Percentiles rank a stretch among this genome's conserved stretches.
These are phyloP conservation scores for Fusarium subtropicale DNA, from an alignment of 2,329 filamentous ascomycete species.

Conservation along the genomic window DNA sequence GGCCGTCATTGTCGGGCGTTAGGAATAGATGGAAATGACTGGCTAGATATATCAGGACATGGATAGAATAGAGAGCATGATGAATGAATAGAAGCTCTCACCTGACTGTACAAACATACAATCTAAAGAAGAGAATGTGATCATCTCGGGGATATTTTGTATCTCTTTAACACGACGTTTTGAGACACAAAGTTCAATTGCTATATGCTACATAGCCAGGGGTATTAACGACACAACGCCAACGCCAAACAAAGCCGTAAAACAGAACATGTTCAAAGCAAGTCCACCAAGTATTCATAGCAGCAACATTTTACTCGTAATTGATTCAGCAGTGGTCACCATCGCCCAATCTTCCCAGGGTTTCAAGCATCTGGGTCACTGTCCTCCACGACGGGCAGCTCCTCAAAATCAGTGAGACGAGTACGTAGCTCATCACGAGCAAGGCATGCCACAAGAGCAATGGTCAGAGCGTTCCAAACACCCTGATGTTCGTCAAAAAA, in stretches of 20 bases:
- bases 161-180: neutral
- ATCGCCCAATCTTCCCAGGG: neutral
- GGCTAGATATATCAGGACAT: constrained; percentile 41
- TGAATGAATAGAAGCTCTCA: constrained; percentile 43
- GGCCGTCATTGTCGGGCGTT: constrained; percentile 49
- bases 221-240: constrained; percentile 16
- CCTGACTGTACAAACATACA: constrained; percentile 18
- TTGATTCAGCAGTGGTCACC: neutral
- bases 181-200: neutral
- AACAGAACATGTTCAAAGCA: constrained; percentile 9
- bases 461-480: constrained; percentile 59
- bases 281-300: neutral
- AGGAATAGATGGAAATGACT: constrained; percentile 46
- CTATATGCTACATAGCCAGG: neutral
- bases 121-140: neutral
- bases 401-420: constrained; percentile 53
- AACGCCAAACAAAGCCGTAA: constrained; percentile 10
- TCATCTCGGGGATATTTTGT: neutral
- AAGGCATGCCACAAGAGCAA: constrained; percentile 55
- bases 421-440: constrained; percentile 56
- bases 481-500: constrained; percentile 56
- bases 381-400: constrained; percentile 46
- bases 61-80: constrained; percentile 47
- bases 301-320: neutral
- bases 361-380: constrained; percentile 55